phyloP scores from a whole-genome alignment of 108 stramenopile species.

The Seminavis robusta region DNA sequence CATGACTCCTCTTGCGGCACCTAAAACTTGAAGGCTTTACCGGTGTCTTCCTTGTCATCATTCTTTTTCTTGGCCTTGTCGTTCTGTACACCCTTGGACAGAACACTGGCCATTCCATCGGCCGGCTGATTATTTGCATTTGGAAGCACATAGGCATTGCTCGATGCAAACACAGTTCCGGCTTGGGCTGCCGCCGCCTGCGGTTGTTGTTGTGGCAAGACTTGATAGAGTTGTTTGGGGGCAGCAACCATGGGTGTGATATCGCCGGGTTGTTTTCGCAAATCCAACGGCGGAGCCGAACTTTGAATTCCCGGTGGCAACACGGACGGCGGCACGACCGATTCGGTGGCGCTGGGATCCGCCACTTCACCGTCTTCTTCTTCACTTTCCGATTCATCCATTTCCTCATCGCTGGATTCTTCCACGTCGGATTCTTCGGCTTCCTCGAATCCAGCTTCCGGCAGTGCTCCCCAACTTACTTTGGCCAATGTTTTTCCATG shows the following conservation, averaged over 20 bases:
- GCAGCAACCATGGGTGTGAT: conserved; percentile 65
- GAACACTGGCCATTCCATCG: conserved; percentile 74
- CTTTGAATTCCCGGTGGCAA: conserved; percentile 6
- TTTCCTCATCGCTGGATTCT: conserved; percentile 48
- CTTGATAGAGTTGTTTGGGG: conserved; percentile 79
- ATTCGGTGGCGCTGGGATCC: conserved; percentile 44
- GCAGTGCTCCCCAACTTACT: conserved; percentile 79
- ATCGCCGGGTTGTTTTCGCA: conserved; percentile 74
- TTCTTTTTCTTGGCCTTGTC: conserved; percentile 61
- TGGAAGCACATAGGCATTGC: conserved; percentile 70
- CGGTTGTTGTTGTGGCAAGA: conserved; percentile 56
- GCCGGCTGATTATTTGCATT: conserved; percentile 18
- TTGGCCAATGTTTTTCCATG: conserved; percentile 74
- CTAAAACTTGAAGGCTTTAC: conserved; percentile 90
- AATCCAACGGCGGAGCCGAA: conserved; percentile 34
- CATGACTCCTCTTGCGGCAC: too few relatives aligned
- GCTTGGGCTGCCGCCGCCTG: conserved; percentile 31
- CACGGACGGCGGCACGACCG: conserved; percentile 60
- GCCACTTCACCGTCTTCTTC: conserved; percentile 37
- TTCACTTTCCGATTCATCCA: conserved; percentile 53
- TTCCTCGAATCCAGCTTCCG: conserved; percentile 47
- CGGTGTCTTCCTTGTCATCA: conserved; percentile 77
- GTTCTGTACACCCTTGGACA: conserved; percentile 67
- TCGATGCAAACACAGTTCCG: conserved; percentile 72
- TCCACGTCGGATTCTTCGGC: conserved; percentile 64